phyloP scores from a whole-genome alignment of 1,284 basidiomycete genomes.

The Ceratobasidium sp. region DNA sequence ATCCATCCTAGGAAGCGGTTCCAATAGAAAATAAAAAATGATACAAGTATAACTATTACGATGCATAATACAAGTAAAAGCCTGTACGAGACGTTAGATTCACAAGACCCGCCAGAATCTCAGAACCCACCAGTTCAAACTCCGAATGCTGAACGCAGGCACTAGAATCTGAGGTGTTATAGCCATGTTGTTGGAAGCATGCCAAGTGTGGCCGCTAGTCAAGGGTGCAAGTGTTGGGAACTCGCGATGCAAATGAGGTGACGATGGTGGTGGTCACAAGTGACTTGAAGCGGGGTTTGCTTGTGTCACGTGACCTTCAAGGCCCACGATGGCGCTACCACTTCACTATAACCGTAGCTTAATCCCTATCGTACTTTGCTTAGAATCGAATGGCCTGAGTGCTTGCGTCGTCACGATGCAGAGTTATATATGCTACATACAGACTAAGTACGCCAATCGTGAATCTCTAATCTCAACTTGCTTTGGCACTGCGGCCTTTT shows the following conservation, averaged over 20 bases:
- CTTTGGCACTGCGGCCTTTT: no score
- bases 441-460: no score
- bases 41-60: conserved; percentile 71
- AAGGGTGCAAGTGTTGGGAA: not conserved
- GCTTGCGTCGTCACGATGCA: no score
- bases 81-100: conserved; percentile 42
- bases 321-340: not conserved
- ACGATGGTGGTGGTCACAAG: not conserved
- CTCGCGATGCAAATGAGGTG: not conserved
- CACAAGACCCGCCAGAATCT: not conserved
- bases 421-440: no score
- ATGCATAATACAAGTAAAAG: conserved; percentile 73
- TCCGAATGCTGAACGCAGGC: conserved; percentile 29
- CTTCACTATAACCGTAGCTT: not conserved
- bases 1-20: conserved; percentile 79
- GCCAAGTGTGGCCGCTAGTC: not conserved
- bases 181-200: not conserved
- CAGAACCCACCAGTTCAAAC: conserved; percentile 17
- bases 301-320: conserved; percentile 20
- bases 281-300: not conserved
- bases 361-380: no score
- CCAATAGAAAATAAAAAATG: conserved; percentile 88
- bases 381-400: no score
- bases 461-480: no score
- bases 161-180: conserved; percentile 29